These are phyloP conservation scores for Canavalia ensiformis DNA, from an alignment of 306 rosid species.

Conservation along the genomic window DNA sequence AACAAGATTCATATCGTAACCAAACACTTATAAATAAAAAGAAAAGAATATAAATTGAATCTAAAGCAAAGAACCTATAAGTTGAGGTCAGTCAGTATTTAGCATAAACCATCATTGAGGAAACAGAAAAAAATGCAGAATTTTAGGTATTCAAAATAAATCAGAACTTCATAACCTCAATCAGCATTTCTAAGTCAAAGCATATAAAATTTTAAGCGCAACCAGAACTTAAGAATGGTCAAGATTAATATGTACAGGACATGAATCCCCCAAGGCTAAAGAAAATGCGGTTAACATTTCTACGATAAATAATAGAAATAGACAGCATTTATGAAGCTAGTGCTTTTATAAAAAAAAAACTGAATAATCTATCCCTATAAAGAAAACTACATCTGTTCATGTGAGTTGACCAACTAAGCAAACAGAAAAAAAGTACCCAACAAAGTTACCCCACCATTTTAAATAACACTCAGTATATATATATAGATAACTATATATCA, in stretches of 20 bases:
- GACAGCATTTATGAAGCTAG: constrained; percentile 13
- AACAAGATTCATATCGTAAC: constrained; percentile 2
- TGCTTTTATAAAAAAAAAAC: not conserved
- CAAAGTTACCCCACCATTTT: not conserved
- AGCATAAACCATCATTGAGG: not conserved
- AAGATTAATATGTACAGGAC: constrained; percentile 7
- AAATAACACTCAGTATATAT: not conserved
- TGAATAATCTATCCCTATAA: constrained; percentile 7
- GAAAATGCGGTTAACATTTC: constrained; percentile 10
- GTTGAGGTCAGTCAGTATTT: too few relatives aligned
- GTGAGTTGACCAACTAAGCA: constrained; percentile 31
- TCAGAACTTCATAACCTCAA: not conserved
- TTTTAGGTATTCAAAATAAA: not conserved
- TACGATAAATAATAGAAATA: not conserved
- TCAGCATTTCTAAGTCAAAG: constrained; percentile 18
- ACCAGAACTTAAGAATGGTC: constrained; percentile 8
- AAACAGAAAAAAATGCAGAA: not conserved
- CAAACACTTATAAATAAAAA: not conserved
- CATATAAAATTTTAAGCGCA: not conserved
- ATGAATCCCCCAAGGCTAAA: not conserved
- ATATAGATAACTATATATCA: not conserved
- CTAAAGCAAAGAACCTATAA: not conserved
- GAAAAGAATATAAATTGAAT: not conserved
- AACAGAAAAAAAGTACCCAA: constrained; percentile 5
- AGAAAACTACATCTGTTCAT: constrained; percentile 3